phyloP scores from a whole-genome alignment of 2,329 filamentous ascomycete species.

The Verticillium isaacii region DNA sequence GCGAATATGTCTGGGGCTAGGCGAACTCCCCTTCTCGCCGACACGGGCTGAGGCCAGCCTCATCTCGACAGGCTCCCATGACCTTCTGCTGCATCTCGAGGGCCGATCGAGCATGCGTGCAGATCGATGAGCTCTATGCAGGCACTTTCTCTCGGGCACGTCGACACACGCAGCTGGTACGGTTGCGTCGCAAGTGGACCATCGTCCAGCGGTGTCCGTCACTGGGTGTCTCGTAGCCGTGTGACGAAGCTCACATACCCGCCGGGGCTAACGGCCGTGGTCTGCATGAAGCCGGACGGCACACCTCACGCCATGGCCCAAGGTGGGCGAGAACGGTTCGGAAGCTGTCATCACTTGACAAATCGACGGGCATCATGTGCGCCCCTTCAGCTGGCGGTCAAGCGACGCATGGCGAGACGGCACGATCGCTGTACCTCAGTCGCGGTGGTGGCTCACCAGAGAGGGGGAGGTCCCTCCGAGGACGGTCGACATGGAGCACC shows the following conservation, averaged over 20 bases:
- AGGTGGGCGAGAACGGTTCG: neutral
- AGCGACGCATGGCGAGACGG: neutral
- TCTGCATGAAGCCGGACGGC: slow-evolving; percentile 10
- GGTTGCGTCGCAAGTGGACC: neutral
- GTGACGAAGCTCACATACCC: slow-evolving; percentile 16
- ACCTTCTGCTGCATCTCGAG: neutral
- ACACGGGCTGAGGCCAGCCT: neutral
- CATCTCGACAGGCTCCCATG: neutral
- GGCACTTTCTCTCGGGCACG: neutral
- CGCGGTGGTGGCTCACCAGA: neutral
- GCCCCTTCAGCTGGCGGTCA: neutral
- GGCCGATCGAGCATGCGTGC: neutral
- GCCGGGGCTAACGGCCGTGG: slow-evolving; percentile 11
- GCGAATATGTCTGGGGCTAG: neutral
- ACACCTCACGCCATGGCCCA: slow-evolving; percentile 2
- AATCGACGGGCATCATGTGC: neutral
- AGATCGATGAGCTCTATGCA: neutral
- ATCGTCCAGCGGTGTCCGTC: neutral
- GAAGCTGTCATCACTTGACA: neutral
- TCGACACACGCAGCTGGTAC: neutral
- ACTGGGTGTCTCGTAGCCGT: slow-evolving; percentile 1
- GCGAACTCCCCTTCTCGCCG: neutral
- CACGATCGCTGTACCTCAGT: neutral
- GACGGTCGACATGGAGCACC: neutral
- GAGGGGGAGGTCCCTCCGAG: neutral